Evolutionary conservation across 768 basidiomycete genomes (phyloP).

Genomic region (Tylopilus balloui): DNA sequence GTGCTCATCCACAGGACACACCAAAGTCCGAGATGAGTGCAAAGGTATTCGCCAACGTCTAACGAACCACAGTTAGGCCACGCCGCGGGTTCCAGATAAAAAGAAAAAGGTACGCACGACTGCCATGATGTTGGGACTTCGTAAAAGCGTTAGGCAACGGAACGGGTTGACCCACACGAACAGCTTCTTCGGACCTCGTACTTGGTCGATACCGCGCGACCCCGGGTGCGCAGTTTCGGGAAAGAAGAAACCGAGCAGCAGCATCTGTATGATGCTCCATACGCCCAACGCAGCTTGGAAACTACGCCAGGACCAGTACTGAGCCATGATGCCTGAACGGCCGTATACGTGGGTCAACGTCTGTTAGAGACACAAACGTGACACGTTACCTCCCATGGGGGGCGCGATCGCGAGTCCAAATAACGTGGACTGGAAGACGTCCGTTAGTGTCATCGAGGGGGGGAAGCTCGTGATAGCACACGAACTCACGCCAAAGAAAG

Average conservation of each 20-base stretch:
- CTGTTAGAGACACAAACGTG: neutral
- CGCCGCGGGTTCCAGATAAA: neutral
- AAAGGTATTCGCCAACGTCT: conserved; percentile 40
- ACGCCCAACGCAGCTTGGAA: conserved; percentile 48
- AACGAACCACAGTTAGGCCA: conserved; percentile 13
- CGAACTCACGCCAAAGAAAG: conserved; percentile 47
- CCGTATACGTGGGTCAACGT: neutral
- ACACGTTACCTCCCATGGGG: conserved; percentile 43
- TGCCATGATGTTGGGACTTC: conserved; percentile 55
- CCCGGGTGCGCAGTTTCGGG: conserved; percentile 69
- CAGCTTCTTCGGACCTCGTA: conserved; percentile 15
- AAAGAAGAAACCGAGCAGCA: conserved; percentile 42
- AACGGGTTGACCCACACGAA: conserved; percentile 60
- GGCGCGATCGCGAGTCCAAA: conserved; percentile 63
- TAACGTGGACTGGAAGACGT: conserved; percentile 37
- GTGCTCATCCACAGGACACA: conserved; percentile 26
- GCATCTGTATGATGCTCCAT: conserved; percentile 37
- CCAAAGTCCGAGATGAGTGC: conserved; percentile 27
- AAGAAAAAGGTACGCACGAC: conserved; percentile 39
- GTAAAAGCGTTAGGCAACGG: conserved; percentile 43
- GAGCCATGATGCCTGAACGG: conserved; percentile 41
- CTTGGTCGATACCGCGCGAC: conserved; percentile 49
- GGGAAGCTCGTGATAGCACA: neutral
- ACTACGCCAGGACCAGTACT: conserved; percentile 64
- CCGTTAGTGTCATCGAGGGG: neutral